Base-by-base conservation (phyloP, 2,329 filamentous ascomycete species). In the Aspergillus ruber region DNA sequence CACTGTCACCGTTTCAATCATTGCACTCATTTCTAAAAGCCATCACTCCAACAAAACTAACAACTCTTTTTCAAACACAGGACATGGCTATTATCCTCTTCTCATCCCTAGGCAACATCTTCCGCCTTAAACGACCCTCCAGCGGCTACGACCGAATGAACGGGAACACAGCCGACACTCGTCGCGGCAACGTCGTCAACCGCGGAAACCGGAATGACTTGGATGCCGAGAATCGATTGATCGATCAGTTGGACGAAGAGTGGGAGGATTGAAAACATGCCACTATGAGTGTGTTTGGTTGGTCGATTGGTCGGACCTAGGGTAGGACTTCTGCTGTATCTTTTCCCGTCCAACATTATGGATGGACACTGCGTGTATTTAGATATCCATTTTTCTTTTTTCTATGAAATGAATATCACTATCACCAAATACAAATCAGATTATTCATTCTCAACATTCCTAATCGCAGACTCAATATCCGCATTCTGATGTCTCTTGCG, bases 201-300 rank as follows among this genome's bases (percentile, higher is more conserved):
- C 40, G 10, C 12, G 43, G 51, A 15, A 49, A 49, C 2, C 55
- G 56, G 2, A 42, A 48, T 21, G 71, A 74, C 43, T 69, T 79
- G 6, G 91, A 96, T 50, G 90, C 90, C 47, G 93, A 97, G 71
- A 96, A 97, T 68, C 76, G 90, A 53, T 72, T 97, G 58, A 97
- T 98, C 66, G 91, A 97, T 67, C 89, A 96, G 68, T 76, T 96
- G 50, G 93, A 97, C 61, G 91, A 97, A 67, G 90, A 96, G 65
- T 97, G 91, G 91, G 90, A 96, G 58, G 90, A 95, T 56, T 74
- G 49, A 56, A 18, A 39, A 29, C n/a, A 36, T n/a, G 17, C 17
- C 25, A 29, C 25, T 27, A 8, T 25, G 25, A 12, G 25, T 29
- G 25, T 29, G 25, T 12, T 27, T 27, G 25, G 25, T 29, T 29